These are phyloP conservation scores for Rubus idaeus DNA, from an alignment of 306 rosid genomes.

Conservation along the genomic window DNA sequence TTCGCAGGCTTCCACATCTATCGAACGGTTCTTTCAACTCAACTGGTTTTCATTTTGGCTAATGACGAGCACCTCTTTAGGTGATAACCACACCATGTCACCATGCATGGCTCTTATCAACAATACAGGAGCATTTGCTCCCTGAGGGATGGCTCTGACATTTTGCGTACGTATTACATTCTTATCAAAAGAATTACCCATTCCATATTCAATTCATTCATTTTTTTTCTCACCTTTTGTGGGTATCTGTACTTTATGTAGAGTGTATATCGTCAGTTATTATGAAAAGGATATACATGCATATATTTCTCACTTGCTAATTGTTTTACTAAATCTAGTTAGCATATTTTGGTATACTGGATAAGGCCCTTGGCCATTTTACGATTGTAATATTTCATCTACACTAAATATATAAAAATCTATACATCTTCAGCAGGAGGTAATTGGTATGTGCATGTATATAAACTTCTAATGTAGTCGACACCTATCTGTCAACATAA, in stretches of 20 bases:
- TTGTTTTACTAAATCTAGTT: not conserved
- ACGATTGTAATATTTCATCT: not conserved
- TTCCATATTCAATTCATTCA: constrained; percentile 63
- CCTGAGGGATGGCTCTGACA: constrained; percentile 26
- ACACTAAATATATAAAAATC: not conserved
- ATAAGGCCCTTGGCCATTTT: not conserved
- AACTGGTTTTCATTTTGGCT: constrained; percentile 78
- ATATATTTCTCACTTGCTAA: constrained; percentile 12
- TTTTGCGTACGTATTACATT: constrained; percentile 26
- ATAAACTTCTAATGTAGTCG: not conserved
- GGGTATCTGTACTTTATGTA: constrained; percentile 49
- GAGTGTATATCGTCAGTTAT: constrained; percentile 35
- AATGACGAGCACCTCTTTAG: constrained; percentile 17
- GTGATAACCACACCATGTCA: constrained; percentile 29
- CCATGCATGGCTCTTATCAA: constrained; percentile 32
- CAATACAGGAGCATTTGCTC: constrained; percentile 26
- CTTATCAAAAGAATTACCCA: constrained; percentile 31
- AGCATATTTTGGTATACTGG: not conserved
- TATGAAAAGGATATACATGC: constrained; percentile 31
- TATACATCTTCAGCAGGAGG: not conserved
- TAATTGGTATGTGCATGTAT: not conserved
- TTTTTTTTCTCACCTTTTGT: constrained; percentile 35
- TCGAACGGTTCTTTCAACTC: constrained; percentile 54
- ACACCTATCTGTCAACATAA: not conserved
- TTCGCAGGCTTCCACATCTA: constrained; percentile 61